phyloP scores from a whole-genome alignment of 768 basidiomycete species.

The Dioszegia crocea region DNA sequence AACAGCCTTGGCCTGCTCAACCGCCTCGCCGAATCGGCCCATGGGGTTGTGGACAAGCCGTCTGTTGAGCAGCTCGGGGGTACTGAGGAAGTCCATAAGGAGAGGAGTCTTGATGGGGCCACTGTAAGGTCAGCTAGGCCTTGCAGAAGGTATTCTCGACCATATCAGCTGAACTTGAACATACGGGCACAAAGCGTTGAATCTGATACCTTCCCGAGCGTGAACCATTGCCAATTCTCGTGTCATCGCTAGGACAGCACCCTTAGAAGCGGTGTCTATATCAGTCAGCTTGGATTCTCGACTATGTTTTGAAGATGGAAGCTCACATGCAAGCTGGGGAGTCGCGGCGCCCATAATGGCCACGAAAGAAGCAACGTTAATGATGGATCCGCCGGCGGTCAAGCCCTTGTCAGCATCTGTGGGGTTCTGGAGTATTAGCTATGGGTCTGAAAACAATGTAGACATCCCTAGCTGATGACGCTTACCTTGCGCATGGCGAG shows the following conservation, averaged over 20 bases:
- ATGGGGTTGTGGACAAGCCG: conserved; percentile 80
- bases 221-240: conserved; percentile 97
- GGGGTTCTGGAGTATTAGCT: conserved; percentile 59
- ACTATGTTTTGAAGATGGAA: not conserved
- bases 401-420: conserved; percentile 75
- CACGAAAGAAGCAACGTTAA: conserved; percentile 97
- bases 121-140: conserved; percentile 52
- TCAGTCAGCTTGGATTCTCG: not conserved
- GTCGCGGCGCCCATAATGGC: conserved; percentile 94
- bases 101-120: conserved; percentile 94
- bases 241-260: conserved; percentile 97
- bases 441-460: too few relatives aligned
- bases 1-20: conserved; percentile 88
- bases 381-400: conserved; percentile 70
- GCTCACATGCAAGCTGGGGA: conserved; percentile 92
- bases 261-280: conserved; percentile 94
- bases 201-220: conserved; percentile 89
- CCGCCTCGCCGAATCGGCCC: conserved; percentile 95
- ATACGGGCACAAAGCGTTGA: conserved; percentile 95
- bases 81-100: conserved; percentile 97
- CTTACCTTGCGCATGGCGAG: conserved; percentile 76
- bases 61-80: conserved; percentile 87
- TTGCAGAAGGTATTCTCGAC: too few relatives aligned
- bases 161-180: too few relatives aligned
- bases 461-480: too few relatives aligned